Evolutionary conservation across 2,329 filamentous ascomycete species (phyloP), one percentile per base, ranked within the genome.

Genomic region (Ophiostoma triangulosporum): DNA sequence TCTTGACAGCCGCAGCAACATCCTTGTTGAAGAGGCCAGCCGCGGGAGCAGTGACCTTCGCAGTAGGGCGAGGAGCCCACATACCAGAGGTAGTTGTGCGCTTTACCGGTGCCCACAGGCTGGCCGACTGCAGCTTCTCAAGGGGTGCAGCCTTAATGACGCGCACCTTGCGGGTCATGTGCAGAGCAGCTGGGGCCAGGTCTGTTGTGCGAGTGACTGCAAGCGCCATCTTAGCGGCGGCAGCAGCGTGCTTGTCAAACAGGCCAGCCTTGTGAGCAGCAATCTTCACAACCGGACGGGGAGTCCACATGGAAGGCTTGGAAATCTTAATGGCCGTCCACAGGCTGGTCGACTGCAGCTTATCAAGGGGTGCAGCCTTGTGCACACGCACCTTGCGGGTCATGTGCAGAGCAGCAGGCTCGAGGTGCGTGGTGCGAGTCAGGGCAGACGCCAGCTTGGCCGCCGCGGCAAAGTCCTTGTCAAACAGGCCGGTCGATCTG

Each of bases 21-120:
- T 54, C 51, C 33, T 48, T 49, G 56, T 56, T 45, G 15, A 59
- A 59, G 3, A 59, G 54, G 27, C 29, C 46, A 15, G 20, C 15
- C 20, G 38, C 14, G 14, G 6, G 29, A 8, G n/a, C 26, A 27
- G 26, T 9, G 2, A 46, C 15, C 24, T 31, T 31, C 26, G 26
- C 24, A 31, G 15, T 15, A 2, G 43, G 6, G 15, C 24, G 15
- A 29, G 43, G 46, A 15, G 38, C 38, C 57, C 57, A 58, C 40
- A 58, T 48, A 11, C 36, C 24, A 7, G 9, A 31, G 5, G 51
- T 20, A 4, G 24, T 27, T 1, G 11, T 5, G 26, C 8, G 32
- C 17, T 51, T 48, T 26, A 46, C 9, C 0, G 46, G 6, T 12
- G 48, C 12, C 56, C 56, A 57, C 36, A 57, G 51, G 45, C 27